Conservation (phyloP, 805 yeast species). For the Lipomyces sp. region DNA sequence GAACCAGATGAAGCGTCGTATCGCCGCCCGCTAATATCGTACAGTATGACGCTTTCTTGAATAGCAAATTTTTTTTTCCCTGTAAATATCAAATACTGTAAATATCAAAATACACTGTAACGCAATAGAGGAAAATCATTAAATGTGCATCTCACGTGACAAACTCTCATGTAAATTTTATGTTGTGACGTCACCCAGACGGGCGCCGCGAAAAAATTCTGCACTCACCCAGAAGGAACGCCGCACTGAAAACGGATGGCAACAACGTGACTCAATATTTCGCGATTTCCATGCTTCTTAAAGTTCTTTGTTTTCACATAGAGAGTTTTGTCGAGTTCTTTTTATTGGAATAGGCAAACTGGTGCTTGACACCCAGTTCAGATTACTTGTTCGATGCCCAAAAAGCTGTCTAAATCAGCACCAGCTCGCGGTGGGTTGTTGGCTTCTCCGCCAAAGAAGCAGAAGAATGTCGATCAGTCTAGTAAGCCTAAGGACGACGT, state of each 20-base stretch:
- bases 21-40: neutral
- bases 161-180: too few species aligned
- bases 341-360: neutral
- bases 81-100: too few species aligned
- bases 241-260: neutral
- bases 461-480: neutral
- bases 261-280: neutral
- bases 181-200: too few species aligned
- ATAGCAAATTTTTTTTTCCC: too few species aligned
- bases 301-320: neutral
- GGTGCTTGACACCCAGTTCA: neutral
- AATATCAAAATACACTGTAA: too few species aligned
- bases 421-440: slow-evolving; percentile 20
- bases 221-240: neutral
- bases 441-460: slow-evolving; percentile 25
- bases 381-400: slow-evolving; percentile 4
- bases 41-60: too few species aligned
- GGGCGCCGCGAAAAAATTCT: neutral
- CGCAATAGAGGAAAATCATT: too few species aligned
- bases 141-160: too few species aligned
- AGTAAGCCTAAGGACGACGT: slow-evolving; percentile 69
- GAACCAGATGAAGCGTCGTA: slow-evolving; percentile 4
- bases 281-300: neutral
- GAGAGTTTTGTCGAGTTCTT: neutral
- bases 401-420: slow-evolving; percentile 19